Evolutionary conservation across 2,329 filamentous ascomycete species (phyloP), one percentile per base, ranked within the genome.

Genomic region (Pseudogymnoascus sp.): DNA sequence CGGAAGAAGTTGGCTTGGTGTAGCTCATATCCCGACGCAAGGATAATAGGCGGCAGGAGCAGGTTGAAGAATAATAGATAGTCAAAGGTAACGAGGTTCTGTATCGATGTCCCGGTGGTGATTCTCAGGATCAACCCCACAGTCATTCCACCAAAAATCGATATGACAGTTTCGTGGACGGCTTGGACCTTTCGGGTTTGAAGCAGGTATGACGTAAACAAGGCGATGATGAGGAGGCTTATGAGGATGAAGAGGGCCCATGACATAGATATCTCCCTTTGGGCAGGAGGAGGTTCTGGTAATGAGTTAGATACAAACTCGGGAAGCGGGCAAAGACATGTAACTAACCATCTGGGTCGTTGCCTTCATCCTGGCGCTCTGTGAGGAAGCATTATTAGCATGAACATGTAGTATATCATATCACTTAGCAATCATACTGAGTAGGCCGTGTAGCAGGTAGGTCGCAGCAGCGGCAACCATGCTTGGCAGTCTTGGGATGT

Each of bases 11-110:
- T 99, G 70, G 91, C 93, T 78, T 99, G 95, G 75, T 99, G 95
- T 66, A 99, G 78, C 77, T 99, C 95, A 78, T 97, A 99, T 63
- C 95, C 95, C 14, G 93, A 97, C 14, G 93, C 93, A 29, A 99
- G 83, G 74, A 99, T 99, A 74, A 99, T 99, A 64, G 95, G 95
- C 39, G 95, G 95, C n/a, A 99, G 89, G 11, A 99, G 85, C 54
- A 99, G 85, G 76, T 99, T 99, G 82, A 99, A 99, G 82, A 99
- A 99, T 81, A 97, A 96, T 74, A 97, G 93, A 75, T 97, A 97
- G 79, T 97, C 90, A 81, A 99, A 99, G 76, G 89, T 96, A 73
- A 99, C 92, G 68, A 91, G 87, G 73, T 90, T 90, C 75, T 93
- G 88, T 71, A 99, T 92, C 67, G 89, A 91, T 67, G 91, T 88